These are phyloP conservation scores for Alternaria longipes DNA, from an alignment of 2,329 filamentous ascomycete genomes.

Conservation along the genomic window DNA sequence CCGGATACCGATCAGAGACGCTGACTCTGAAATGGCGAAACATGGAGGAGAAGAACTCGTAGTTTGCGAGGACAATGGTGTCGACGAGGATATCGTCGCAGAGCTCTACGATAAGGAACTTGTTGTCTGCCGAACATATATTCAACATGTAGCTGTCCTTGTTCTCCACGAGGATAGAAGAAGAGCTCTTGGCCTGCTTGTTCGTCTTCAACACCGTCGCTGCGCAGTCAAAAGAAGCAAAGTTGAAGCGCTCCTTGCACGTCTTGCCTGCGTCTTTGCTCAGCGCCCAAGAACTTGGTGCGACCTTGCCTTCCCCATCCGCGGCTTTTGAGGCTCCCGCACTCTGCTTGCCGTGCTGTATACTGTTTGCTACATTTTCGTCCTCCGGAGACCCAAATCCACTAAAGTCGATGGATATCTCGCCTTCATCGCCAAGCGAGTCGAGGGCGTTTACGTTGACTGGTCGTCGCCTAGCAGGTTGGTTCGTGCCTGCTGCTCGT, in stretches of 20 bases:
- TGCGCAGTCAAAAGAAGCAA: conserved; percentile 95
- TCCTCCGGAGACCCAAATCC: conserved; percentile 63
- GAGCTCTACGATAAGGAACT: conserved; percentile 93
- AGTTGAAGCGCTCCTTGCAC: conserved; percentile 97
- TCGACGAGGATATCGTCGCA: conserved; percentile 89
- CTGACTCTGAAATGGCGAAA: conserved; percentile 89
- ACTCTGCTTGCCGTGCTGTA: conserved; percentile 27
- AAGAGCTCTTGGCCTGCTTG: conserved; percentile 83
- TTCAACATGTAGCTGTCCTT: conserved; percentile 99
- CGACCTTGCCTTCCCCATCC: conserved; percentile 40
- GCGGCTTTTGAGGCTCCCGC: conserved; percentile 24
- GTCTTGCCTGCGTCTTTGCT: conserved; percentile 96
- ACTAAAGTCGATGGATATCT: conserved; percentile 79
- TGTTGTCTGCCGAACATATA: conserved; percentile 84
- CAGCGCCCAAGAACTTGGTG: conserved; percentile 56
- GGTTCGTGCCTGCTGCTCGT: conserved; percentile 57
- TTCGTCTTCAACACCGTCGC: conserved; percentile 94
- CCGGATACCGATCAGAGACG: conserved; percentile 93
- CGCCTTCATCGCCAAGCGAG: conserved; percentile 83
- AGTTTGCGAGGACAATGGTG: conserved; percentile 96
- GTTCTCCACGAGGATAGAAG: conserved; percentile 90
- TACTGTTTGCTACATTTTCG: conserved; percentile 26
- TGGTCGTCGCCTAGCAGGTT: conserved; percentile 60
- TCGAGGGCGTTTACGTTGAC: conserved; percentile 74
- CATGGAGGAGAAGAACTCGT: conserved; percentile 99